phyloP scores from a whole-genome alignment of 2,329 filamentous ascomycete genomes.

The Microsporum audouinii region DNA sequence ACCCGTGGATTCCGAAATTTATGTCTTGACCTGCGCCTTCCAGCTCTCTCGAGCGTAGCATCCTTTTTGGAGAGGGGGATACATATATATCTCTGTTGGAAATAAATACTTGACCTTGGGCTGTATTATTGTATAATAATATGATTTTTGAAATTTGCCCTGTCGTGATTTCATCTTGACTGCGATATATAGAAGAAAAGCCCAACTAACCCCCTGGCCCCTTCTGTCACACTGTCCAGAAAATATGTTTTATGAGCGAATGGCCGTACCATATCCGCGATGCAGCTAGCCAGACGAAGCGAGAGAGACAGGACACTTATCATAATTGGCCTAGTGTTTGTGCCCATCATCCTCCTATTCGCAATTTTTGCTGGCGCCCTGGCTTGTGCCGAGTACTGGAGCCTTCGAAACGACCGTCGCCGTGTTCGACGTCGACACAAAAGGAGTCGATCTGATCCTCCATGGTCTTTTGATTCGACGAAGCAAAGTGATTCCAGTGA shows the following conservation, averaged over 20 bases:
- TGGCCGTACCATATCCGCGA: background rate
- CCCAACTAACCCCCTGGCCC: background rate
- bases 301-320: slow-evolving; percentile 20
- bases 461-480: slow-evolving; percentile 19
- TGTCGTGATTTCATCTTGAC: background rate
- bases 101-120: background rate
- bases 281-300: slow-evolving; percentile 4
- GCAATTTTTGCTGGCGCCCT: slow-evolving; percentile 29
- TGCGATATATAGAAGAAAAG: background rate
- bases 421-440: slow-evolving; percentile 21
- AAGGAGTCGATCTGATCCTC: slow-evolving; percentile 23
- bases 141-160: background rate
- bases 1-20: background rate
- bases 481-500: slow-evolving; percentile 24
- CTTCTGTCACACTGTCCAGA: too few relatives aligned
- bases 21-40: background rate
- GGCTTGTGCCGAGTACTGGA: slow-evolving; percentile 29
- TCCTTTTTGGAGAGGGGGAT: background rate
- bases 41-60: background rate
- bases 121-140: background rate
- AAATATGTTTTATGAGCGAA: background rate
- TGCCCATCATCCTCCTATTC: slow-evolving; percentile 38
- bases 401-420: slow-evolving; percentile 16
- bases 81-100: background rate
- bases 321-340: slow-evolving; percentile 36